Evolutionary conservation across 1,284 basidiomycete genomes (phyloP), one percentile per base, ranked within the genome.

Genomic region (Sanghuangporus baumii): DNA sequence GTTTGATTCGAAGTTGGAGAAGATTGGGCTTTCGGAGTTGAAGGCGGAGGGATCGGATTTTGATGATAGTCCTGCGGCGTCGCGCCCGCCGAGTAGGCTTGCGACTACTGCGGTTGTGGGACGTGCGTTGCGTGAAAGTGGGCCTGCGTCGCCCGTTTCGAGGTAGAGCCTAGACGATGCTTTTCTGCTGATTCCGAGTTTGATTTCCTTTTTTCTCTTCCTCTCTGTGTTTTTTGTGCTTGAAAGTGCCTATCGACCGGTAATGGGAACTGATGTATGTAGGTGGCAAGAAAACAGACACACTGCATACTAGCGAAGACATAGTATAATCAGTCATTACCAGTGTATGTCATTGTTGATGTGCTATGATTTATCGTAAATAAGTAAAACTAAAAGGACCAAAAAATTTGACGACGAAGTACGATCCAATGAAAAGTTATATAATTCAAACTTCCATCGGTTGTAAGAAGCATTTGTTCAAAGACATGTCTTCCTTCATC

Each of bases 1-100:
- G 69, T 94, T 97, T 72, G 96, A 98, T 73, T 83, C 82, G 59
- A 98, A 98, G 77, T 77, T 98, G 50, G 84, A 84, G 68, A 95
- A 90, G 77, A 93, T 94, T 80, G 92, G 94, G 0, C 83, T 82
- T 67, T 76, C 83, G 40, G 89, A 91, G 70, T 79, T 93, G 55
- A 84, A 78, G 58, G 83, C 83, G 0, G 81, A 82, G 64, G 82
- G 83, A 3, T 73, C 69, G 6, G 66, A 69, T 61, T 76, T 70
- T 41, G 76, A 75, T 26, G 67, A 67, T 52, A 67, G 60, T 34
- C 64, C 64, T 20, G 43, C 46, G 38, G 64, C 23, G 12, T 59
- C 60, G 14, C 23, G 64, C 1, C 51, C 64, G 20, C 60, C 58
- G 3, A 59, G 56, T 3, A 23, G 52, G 8, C 31, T 34, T 4